These are phyloP conservation scores for Eremomyces bilateralis DNA, from an alignment of 495 filamentous ascomycete species.

Conservation along the genomic window DNA sequence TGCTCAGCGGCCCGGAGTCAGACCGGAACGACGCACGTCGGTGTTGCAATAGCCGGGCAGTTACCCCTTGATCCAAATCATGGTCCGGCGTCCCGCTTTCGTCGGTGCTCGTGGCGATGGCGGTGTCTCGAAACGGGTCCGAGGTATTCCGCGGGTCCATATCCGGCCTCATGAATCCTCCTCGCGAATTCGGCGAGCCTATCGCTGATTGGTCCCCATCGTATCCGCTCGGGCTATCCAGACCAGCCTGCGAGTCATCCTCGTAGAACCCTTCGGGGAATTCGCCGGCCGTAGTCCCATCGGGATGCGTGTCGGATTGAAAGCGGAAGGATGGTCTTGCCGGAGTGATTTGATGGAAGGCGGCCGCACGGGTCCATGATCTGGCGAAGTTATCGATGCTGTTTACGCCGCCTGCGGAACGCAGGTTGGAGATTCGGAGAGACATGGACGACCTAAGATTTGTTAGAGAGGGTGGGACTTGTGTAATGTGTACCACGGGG, in stretches of 20 bases:
- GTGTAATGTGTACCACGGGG: no score
- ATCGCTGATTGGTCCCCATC: conserved; percentile 10
- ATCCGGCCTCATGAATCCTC: conserved; percentile 5
- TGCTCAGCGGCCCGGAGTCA: conserved; percentile 32
- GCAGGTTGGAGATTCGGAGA: conserved; percentile 39
- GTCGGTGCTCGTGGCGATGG: background rate
- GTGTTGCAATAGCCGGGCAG: conserved; percentile 3
- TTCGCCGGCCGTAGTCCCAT: conserved; percentile 29
- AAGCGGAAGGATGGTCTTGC: conserved; percentile 43
- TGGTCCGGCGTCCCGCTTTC: background rate
- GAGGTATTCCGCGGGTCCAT: conserved; percentile 1
- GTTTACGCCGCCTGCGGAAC: conserved; percentile 76
- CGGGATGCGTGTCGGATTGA: conserved; percentile 7
- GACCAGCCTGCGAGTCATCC: conserved; percentile 4
- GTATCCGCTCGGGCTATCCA: conserved; percentile 14
- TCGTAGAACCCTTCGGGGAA: conserved; percentile 23
- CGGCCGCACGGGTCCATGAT: conserved; percentile 82
- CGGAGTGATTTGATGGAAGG: conserved; percentile 67
- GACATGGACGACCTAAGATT: conserved; percentile 46
- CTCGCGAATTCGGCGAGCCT: conserved; percentile 4
- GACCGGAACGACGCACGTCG: conserved; percentile 2
- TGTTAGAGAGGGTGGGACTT: no score
- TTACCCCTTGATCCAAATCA: background rate
- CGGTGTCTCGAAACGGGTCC: background rate
- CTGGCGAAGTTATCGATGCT: conserved; percentile 86